Evolutionary conservation across 2,329 filamentous ascomycete genomes (phyloP).

Genomic region (Aureobasidium sp.): DNA sequence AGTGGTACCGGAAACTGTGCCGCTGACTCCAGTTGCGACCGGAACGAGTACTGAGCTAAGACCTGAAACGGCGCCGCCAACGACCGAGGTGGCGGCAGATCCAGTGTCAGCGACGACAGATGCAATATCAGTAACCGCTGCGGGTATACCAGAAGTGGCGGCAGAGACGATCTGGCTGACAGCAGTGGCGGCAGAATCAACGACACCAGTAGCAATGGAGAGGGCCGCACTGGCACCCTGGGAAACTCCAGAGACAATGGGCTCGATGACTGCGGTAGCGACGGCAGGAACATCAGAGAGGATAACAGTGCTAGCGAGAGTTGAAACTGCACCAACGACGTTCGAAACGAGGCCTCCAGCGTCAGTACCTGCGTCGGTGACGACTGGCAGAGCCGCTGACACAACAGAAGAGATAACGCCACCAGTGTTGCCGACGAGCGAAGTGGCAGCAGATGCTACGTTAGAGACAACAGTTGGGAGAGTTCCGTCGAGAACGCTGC

Average conservation of each 20-base stretch:
- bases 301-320: neutral
- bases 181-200: neutral
- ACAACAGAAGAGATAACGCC: neutral
- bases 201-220: neutral
- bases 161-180: neutral
- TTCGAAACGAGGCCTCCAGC: neutral
- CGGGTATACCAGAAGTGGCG: too few species aligned
- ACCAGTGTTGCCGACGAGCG: neutral
- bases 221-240: neutral
- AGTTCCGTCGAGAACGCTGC: neutral
- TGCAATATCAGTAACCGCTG: neutral
- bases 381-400: neutral
- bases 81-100: neutral
- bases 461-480: neutral
- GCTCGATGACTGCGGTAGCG: neutral
- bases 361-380: neutral
- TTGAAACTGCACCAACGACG: neutral
- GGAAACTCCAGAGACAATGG: neutral
- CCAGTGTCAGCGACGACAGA: neutral
- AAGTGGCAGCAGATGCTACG: neutral
- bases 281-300: neutral
- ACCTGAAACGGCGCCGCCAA: neutral
- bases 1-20: neutral
- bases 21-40: neutral
- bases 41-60: neutral